Percentiles rank a stretch among this genome's conserved stretches.
These are phyloP conservation scores for Suillus decipiens DNA, from an alignment of 768 basidiomycete genomes.

Conservation along the genomic window DNA sequence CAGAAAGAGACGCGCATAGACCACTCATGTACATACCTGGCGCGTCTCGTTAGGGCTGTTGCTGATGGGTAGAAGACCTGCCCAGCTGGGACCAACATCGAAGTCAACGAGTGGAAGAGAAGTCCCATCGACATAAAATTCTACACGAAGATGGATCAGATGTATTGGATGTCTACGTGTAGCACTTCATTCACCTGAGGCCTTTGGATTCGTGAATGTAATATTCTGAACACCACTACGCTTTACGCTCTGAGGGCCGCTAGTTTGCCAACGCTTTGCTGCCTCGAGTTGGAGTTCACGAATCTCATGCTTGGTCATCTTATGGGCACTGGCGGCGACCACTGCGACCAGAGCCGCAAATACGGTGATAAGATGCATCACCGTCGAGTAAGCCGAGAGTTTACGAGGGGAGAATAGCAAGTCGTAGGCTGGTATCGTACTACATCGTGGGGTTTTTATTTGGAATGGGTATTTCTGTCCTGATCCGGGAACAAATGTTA, in stretches of 20 bases:
- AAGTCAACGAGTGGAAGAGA: conserved; percentile 68
- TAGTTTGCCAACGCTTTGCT: conserved; percentile 39
- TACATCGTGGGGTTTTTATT: not conserved
- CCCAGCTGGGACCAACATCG: conserved; percentile 40
- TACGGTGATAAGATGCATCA: not conserved
- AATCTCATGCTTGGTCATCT: conserved; percentile 42
- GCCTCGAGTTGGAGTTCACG: conserved; percentile 49
- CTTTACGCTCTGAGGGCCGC: conserved; percentile 7
- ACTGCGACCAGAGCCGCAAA: conserved; percentile 16
- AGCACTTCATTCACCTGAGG: conserved; percentile 45
- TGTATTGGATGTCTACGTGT: not conserved
- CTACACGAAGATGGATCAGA: conserved; percentile 31
- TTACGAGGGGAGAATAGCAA: not conserved
- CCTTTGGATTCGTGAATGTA: conserved; percentile 67
- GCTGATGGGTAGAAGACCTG: conserved; percentile 71
- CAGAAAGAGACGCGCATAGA: not conserved
- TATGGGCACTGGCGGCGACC: conserved; percentile 16
- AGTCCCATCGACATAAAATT: conserved; percentile 72
- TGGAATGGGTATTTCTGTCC: not conserved
- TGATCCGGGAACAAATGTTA: too few relatives aligned
- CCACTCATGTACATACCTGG: conserved; percentile 42
- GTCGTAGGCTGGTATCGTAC: not conserved
- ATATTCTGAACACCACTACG: conserved; percentile 53
- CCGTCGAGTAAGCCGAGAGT: not conserved
- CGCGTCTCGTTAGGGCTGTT: conserved; percentile 59